Base-by-base conservation (phyloP, 2,329 filamentous ascomycete genomes). In the Penicillium janthinellum region DNA sequence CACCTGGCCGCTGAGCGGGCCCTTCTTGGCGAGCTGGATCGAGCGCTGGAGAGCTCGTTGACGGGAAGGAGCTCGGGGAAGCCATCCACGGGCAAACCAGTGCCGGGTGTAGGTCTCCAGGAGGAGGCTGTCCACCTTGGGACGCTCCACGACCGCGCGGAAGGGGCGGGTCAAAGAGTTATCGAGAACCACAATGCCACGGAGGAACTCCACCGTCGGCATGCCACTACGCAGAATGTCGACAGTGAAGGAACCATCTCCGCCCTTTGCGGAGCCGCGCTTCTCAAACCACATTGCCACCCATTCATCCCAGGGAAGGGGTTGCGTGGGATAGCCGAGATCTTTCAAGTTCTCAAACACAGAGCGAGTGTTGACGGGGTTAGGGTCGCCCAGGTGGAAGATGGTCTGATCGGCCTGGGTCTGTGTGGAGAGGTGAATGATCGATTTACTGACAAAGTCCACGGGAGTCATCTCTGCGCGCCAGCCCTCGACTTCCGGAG, bases 401-500 rank as follows among this genome's bases (percentile, higher is more conserved):
- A 92, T 77, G 0, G 82, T 81, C 68, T 90, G 88, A 10, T 86
- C 81, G 1, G 82, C 80, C 38, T 87, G 81, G 0, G 78, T 83
- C 59, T 91, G 83, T 65, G 88, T 86, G 42, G 88, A 83, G 20
- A 93, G 82, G 17, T 89, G 86, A 25, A 90, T 79, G 64, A 94
- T 90, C 4, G 89, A 86, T 63, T 86, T 87, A 76, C 87, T 90
- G 59, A 92, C 89, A 68, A 91, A 92, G 74, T 94, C 90, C 14
- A 92, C 90, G 0, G 90, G 90, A 0, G 90, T 92, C 90, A 93
- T 93, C 77, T 94, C 90, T 1, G 89, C 85, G 52, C 88, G 85
- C 90, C 90, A 94, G 44, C 87, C 87, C 52, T 88, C 82, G 4
- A 92, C 86, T 55, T 90, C 83, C 0, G 90, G 90, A 1, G 85